Evolutionary conservation across 108 stramenopile species (phyloP).

Genomic region (Pelagomonas calceolata): DNA sequence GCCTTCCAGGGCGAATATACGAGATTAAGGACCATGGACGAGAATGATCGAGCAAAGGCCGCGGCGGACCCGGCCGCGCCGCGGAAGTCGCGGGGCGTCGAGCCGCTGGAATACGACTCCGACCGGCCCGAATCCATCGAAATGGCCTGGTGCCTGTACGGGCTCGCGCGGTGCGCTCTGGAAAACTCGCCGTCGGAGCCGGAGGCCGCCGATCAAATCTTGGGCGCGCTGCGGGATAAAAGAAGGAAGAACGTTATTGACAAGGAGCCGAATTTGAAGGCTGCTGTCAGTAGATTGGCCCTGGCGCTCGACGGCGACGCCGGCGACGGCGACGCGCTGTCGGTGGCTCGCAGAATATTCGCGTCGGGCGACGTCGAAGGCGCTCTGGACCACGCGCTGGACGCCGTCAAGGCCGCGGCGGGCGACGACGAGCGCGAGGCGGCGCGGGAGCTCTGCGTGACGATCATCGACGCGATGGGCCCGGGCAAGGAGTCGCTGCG

Average conservation of each 20-base stretch:
- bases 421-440: neutral
- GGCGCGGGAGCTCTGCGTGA: neutral
- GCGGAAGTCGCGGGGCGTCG: too few species aligned
- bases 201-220: neutral
- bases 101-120: too few species aligned
- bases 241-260: neutral
- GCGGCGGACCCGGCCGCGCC: too few species aligned
- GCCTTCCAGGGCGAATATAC: neutral
- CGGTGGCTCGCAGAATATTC: neutral
- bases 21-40: too few species aligned
- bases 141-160: neutral
- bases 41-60: too few species aligned
- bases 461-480: neutral
- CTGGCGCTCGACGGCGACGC: neutral
- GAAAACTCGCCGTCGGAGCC: neutral
- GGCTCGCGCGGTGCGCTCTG: slow-evolving; percentile 6
- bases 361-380: neutral
- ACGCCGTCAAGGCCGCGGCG: neutral
- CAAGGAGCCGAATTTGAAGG: neutral
- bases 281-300: neutral
- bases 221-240: neutral
- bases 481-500: neutral
- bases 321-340: neutral
- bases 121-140: neutral
- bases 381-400: neutral